Conservation (phyloP, 2,329 filamentous ascomycete species). For the Fusarium sp. region DNA sequence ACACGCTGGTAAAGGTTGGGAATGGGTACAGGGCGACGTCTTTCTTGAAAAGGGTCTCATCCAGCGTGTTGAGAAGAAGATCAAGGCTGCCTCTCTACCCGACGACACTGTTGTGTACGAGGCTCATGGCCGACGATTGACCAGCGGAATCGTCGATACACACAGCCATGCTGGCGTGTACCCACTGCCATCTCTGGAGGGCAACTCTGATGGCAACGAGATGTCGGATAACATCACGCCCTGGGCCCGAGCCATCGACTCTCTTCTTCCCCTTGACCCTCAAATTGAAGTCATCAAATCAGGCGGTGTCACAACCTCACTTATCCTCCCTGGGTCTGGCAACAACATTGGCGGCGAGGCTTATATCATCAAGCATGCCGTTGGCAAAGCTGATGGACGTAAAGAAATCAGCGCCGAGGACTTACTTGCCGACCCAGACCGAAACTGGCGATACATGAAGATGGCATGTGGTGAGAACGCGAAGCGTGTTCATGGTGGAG, state of each 20-base stretch:
- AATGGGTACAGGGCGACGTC: slow-evolving; percentile 72
- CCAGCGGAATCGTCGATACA: slow-evolving; percentile 78
- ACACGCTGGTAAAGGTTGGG: slow-evolving; percentile 69
- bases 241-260: slow-evolving; percentile 76
- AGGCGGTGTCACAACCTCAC: slow-evolving; percentile 77
- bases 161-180: slow-evolving; percentile 75
- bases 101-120: slow-evolving; percentile 66
- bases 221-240: slow-evolving; percentile 74
- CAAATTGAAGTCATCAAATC: slow-evolving; percentile 79
- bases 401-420: slow-evolving; percentile 73
- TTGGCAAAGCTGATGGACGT: slow-evolving; percentile 70
- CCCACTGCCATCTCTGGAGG: slow-evolving; percentile 66
- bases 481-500: slow-evolving; percentile 70
- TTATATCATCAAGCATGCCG: slow-evolving; percentile 76
- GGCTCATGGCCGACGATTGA: slow-evolving; percentile 71
- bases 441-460: slow-evolving; percentile 78
- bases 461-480: slow-evolving; percentile 82
- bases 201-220: slow-evolving; percentile 73
- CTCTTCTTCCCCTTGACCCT: slow-evolving; percentile 71
- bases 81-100: slow-evolving; percentile 59
- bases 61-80: slow-evolving; percentile 62
- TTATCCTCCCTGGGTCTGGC: slow-evolving; percentile 76
- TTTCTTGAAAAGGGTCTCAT: slow-evolving; percentile 73
- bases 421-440: slow-evolving; percentile 75
- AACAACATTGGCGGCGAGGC: slow-evolving; percentile 82